These are phyloP conservation scores for Triticum dicoccoides DNA, from an alignment of 176 grass and related monocot genomes.

Conservation along the genomic window DNA sequence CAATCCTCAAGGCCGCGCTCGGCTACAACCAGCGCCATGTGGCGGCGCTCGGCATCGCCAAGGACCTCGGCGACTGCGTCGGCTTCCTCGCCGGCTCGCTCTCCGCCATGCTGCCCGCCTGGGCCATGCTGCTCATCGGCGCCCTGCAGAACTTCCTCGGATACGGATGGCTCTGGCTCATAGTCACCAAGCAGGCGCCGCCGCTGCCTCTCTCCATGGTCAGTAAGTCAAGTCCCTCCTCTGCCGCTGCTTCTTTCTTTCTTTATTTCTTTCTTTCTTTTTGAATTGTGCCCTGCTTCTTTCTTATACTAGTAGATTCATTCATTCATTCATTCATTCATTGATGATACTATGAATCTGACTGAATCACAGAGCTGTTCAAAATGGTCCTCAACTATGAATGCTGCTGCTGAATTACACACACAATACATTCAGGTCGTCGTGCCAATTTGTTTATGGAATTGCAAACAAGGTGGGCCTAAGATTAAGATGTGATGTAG, in stretches of 20 bases:
- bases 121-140: constrained; percentile 74
- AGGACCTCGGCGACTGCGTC: constrained; percentile 89
- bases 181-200: constrained; percentile 64
- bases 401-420: constrained; percentile 18
- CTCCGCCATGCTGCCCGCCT: constrained; percentile 64
- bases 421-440: background rate
- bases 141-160: constrained; percentile 70
- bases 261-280: background rate
- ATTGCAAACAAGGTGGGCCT: constrained; percentile 6
- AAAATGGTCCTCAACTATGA: background rate
- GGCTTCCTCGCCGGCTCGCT: constrained; percentile 78
- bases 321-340: background rate
- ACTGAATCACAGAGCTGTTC: background rate
- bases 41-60: constrained; percentile 75
- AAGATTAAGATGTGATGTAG: constrained; percentile 35
- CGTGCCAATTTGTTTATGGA: constrained; percentile 26
- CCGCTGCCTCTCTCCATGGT: constrained; percentile 68
- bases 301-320: background rate
- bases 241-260: background rate
- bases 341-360: background rate
- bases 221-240: constrained; percentile 7
- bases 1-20: constrained; percentile 64
- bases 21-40: constrained; percentile 94
- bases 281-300: background rate
- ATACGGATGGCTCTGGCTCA: constrained; percentile 89